phyloP scores from a whole-genome alignment of 805 yeast species.

The Metschnikowia baotianmanensis region DNA sequence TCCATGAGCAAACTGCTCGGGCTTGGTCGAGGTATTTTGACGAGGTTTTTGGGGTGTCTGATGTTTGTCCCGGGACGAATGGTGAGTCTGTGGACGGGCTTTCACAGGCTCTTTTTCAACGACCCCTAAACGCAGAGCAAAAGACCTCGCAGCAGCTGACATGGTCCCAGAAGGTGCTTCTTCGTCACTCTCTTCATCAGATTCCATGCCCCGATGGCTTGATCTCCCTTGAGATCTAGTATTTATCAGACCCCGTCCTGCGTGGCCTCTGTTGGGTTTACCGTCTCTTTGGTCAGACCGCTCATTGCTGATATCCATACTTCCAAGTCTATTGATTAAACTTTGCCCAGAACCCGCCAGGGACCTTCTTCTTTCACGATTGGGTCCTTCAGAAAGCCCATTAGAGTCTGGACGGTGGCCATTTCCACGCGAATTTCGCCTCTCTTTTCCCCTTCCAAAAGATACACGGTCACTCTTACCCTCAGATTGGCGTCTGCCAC shows the following conservation, averaged over 20 bases:
- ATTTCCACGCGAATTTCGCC: not conserved
- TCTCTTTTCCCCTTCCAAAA: not conserved
- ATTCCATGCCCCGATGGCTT: not conserved
- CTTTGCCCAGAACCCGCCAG: not conserved
- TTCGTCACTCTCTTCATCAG: conserved; percentile 1
- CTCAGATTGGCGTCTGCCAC: conserved; percentile 1
- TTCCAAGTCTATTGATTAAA: conserved; percentile 4
- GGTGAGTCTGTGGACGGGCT: not conserved
- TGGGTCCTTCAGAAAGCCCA: not conserved
- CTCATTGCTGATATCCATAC: not conserved
- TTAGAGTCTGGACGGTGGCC: not conserved
- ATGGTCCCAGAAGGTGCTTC: conserved; percentile 11
- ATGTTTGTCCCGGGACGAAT: not conserved
- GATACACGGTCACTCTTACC: conserved; percentile 1
- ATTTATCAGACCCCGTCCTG: conserved; percentile 4
- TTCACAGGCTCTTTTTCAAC: conserved; percentile 3
- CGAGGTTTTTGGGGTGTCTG: not conserved
- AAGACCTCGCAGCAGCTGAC: conserved; percentile 31
- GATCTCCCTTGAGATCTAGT: not conserved
- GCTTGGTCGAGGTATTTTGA: not conserved
- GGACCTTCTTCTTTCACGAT: not conserved
- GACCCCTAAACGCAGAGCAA: conserved; percentile 31
- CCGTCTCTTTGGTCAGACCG: not conserved
- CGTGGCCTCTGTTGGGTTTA: conserved; percentile 7
- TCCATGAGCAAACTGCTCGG: not conserved